Conservation (phyloP, 305 asterid species). For the Ajuga reptans region DNA sequence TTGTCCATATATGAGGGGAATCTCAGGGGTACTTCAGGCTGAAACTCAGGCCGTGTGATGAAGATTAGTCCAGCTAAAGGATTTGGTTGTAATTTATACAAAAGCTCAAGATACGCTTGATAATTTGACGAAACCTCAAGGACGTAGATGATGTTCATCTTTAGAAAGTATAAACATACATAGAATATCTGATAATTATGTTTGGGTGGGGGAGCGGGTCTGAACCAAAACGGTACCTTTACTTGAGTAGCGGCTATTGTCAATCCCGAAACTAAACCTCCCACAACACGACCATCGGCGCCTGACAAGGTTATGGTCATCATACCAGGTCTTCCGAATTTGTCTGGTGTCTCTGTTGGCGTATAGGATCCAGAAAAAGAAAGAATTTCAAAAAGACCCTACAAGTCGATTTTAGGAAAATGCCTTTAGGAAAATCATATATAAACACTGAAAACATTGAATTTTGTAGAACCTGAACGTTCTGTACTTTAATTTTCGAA, state of each 20-base stretch:
- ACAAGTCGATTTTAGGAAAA: constrained; percentile 11
- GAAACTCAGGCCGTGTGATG: no score
- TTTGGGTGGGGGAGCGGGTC: neutral
- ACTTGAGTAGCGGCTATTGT: constrained; percentile 67
- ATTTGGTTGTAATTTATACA: no score
- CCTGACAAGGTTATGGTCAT: constrained; percentile 71
- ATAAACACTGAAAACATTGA: neutral
- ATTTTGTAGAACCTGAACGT: neutral
- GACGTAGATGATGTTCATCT: neutral
- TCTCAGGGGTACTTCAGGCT: no score
- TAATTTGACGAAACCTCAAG: neutral
- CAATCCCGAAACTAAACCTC: constrained; percentile 63
- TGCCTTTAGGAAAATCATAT: neutral
- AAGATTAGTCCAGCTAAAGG: no score
- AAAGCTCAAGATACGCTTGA: neutral
- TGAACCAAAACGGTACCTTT: constrained; percentile 33
- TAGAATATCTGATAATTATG: no score
- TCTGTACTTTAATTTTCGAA: neutral
- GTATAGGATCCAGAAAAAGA: constrained; percentile 68
- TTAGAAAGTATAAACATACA: no score
- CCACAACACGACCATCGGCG: constrained; percentile 77
- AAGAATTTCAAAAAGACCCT: constrained; percentile 79
- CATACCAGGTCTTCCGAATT: constrained; percentile 46
- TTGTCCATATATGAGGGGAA: no score
- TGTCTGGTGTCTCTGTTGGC: constrained; percentile 52